phyloP scores from a whole-genome alignment of 2,329 filamentous ascomycete species.

The Penicillium sumatraense region DNA sequence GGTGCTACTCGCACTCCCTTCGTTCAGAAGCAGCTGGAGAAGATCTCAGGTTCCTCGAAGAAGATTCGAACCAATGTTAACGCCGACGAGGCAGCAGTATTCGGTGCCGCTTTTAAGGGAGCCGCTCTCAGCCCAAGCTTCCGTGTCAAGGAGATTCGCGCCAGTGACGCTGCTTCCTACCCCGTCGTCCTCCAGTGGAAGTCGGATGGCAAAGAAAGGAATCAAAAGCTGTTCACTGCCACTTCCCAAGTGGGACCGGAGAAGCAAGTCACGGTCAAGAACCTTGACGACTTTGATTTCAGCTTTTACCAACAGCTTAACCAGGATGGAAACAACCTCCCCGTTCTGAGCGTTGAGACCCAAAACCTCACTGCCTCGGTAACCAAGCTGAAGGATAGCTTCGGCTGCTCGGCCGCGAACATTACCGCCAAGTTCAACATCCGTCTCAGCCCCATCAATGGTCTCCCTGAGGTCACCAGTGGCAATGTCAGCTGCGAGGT shows the following conservation, averaged over 20 bases:
- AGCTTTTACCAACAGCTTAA: conserved; percentile 73
- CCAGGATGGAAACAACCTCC: conserved; percentile 56
- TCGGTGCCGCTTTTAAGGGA: conserved; percentile 92
- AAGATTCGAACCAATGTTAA: conserved; percentile 95
- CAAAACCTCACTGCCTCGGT: conserved; percentile 86
- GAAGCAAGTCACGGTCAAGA: conserved; percentile 84
- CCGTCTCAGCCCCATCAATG: conserved; percentile 72
- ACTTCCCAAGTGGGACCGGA: conserved; percentile 74
- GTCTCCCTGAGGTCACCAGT: conserved; percentile 76
- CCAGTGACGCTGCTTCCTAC: conserved; percentile 77
- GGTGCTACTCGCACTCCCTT: conserved; percentile 90
- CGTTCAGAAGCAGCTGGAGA: conserved; percentile 86
- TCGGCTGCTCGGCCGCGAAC: conserved; percentile 75
- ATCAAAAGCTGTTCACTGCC: conserved; percentile 82
- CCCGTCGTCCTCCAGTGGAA: conserved; percentile 76
- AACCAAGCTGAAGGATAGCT: conserved; percentile 75
- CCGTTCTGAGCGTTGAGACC: conserved; percentile 70
- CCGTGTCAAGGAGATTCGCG: conserved; percentile 94
- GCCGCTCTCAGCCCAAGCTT: conserved; percentile 92
- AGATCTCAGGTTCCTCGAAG: conserved; percentile 69
- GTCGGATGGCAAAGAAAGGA: conserved; percentile 70
- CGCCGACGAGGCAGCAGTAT: conserved; percentile 93
- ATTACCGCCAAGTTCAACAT: conserved; percentile 81
- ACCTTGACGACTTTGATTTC: conserved; percentile 79
- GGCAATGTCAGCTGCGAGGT: conserved; percentile 85